Percentiles rank a stretch among this genome's conserved stretches.
phyloP scores from a whole-genome alignment of 1,284 basidiomycete species.

The Moesziomyces sp. region DNA sequence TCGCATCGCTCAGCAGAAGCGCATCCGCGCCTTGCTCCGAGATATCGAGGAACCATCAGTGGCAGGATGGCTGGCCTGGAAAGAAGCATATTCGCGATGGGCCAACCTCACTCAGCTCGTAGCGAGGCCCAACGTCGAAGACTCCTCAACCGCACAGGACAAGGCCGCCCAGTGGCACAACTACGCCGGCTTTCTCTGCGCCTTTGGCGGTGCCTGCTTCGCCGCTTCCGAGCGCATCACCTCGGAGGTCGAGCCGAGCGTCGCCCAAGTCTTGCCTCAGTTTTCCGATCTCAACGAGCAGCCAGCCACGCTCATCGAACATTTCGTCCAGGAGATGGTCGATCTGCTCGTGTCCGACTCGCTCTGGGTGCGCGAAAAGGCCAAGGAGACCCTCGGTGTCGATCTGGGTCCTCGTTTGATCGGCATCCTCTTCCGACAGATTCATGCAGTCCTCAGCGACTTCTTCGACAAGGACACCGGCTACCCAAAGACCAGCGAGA shows the following conservation, averaged over 20 bases:
- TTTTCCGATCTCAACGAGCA: conserved; percentile 29
- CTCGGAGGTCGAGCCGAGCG: conserved; percentile 18
- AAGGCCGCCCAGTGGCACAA: conserved; percentile 80
- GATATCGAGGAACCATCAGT: conserved; percentile 75
- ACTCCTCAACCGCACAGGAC: conserved; percentile 69
- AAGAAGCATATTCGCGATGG: conserved; percentile 81
- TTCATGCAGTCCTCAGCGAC: conserved; percentile 62
- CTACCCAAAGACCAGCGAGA: conserved; percentile 54
- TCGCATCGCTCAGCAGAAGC: conserved; percentile 81
- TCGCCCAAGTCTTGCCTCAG: conserved; percentile 31
- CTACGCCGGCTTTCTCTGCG: conserved; percentile 81
- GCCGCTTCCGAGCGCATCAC: conserved; percentile 21
- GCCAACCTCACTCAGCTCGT: conserved; percentile 69
- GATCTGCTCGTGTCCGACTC: conserved; percentile 64
- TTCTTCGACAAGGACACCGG: conserved; percentile 63
- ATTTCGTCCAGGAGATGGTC: conserved; percentile 63
- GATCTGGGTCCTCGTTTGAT: conserved; percentile 54
- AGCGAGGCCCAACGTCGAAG: conserved; percentile 72
- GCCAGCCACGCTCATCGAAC: conserved; percentile 49
- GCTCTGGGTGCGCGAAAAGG: conserved; percentile 64
- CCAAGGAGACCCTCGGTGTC: conserved; percentile 62
- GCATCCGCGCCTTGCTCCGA: conserved; percentile 78
- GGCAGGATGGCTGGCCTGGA: conserved; percentile 80
- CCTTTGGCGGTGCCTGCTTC: conserved; percentile 77
- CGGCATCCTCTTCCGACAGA: conserved; percentile 60